phyloP scores from a whole-genome alignment of 768 basidiomycete species.

The Cyathus striatus region DNA sequence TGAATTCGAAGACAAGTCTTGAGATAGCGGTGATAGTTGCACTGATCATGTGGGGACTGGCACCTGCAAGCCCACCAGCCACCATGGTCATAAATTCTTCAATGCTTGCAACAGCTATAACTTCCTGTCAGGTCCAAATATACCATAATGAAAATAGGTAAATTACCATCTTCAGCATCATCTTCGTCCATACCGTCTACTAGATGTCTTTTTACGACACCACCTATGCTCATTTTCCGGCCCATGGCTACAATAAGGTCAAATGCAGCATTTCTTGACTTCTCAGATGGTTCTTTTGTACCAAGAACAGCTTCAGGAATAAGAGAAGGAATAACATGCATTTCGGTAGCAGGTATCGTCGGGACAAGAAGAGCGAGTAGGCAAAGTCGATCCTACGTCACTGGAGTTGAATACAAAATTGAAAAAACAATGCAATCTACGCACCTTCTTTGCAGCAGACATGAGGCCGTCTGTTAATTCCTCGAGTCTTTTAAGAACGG shows the following conservation, averaged over 20 bases:
- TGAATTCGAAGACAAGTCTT: conserved; percentile 93
- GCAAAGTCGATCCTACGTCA: conserved; percentile 70
- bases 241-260: conserved; percentile 91
- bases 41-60: conserved; percentile 96
- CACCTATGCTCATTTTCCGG: conserved; percentile 84
- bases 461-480: conserved; percentile 59
- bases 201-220: conserved; percentile 70
- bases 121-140: conserved; percentile 1
- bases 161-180: conserved; percentile 36
- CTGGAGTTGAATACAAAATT: background rate
- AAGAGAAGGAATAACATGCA: conserved; percentile 84
- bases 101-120: conserved; percentile 59
- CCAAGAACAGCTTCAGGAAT: conserved; percentile 93
- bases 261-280: conserved; percentile 84
- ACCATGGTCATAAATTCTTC: conserved; percentile 97
- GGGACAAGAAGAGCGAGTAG: conserved; percentile 69
- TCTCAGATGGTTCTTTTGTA: conserved; percentile 96
- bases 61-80: conserved; percentile 89
- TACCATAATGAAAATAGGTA: conserved; percentile 5
- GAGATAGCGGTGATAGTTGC: conserved; percentile 94
- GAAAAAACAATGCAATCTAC: background rate
- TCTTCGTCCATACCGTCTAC: conserved; percentile 85
- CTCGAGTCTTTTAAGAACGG: conserved; percentile 61
- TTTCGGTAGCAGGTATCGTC: conserved; percentile 57
- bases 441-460: conserved; percentile 84